A percentile compares a stretch with the other conserved stretches of the same genome.
These are phyloP conservation scores for Prunus fruticosa DNA, from an alignment of 306 rosid genomes.

Conservation along the genomic window DNA sequence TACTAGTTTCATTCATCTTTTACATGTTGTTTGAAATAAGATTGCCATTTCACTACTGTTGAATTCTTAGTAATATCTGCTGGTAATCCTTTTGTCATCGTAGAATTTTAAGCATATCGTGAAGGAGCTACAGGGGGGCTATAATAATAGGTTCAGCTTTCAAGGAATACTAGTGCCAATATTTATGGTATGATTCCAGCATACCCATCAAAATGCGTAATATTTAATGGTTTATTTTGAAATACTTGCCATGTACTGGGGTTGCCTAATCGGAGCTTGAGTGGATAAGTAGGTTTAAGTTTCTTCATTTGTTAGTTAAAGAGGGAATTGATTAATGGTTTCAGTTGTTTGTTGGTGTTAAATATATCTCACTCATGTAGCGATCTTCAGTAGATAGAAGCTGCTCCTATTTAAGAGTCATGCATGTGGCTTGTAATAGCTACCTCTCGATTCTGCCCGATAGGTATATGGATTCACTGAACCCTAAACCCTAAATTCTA, in stretches of 20 bases:
- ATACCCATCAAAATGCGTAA: background rate
- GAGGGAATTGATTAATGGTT: background rate
- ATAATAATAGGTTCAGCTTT: conserved; percentile 81
- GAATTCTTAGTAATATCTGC: background rate
- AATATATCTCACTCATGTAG: background rate
- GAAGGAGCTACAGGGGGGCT: conserved; percentile 99
- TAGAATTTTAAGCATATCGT: conserved; percentile 92
- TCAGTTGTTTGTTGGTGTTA: background rate
- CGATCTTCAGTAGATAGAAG: background rate
- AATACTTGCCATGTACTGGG: conserved; percentile 2
- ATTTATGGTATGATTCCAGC: conserved; percentile 47
- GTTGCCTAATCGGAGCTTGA: background rate
- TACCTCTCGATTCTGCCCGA: background rate
- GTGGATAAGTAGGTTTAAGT: background rate
- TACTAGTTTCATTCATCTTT: background rate
- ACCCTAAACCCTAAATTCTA: no score
- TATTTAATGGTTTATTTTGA: background rate
- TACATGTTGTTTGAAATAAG: no score
- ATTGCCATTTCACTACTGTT: background rate
- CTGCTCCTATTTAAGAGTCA: background rate
- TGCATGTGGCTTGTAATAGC: background rate
- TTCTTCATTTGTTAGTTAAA: background rate
- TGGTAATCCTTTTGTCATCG: conserved; percentile 11
- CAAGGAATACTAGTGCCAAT: conserved; percentile 91
- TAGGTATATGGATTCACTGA: background rate